phyloP scores from a whole-genome alignment of 2,329 filamentous ascomycete genomes.

The Chaetomiaceae sp. region DNA sequence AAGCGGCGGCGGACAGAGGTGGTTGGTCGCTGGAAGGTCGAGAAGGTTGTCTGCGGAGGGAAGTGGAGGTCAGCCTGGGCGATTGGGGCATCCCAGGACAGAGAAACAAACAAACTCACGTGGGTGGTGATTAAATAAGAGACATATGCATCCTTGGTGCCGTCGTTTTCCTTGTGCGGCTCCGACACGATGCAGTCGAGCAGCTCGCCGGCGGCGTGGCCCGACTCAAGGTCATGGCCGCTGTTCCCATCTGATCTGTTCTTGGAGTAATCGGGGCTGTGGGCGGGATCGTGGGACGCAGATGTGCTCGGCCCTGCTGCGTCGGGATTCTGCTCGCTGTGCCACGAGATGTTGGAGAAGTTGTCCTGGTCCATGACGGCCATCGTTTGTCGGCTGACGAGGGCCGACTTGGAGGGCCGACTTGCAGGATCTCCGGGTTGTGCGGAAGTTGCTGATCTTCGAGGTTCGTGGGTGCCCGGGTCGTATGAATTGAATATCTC shows the following conservation, averaged over 20 bases:
- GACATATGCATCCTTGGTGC: slow-evolving; percentile 93
- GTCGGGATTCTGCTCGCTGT: slow-evolving; percentile 52
- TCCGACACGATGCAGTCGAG: slow-evolving; percentile 79
- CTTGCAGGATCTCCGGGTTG: background rate
- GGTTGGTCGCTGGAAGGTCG: slow-evolving; percentile 78
- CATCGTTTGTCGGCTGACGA: slow-evolving; percentile 31
- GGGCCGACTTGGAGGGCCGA: slow-evolving; percentile 1
- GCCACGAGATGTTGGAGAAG: slow-evolving; percentile 80
- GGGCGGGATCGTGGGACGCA: slow-evolving; percentile 26
- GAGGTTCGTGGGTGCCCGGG: background rate
- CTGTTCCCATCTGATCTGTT: slow-evolving; percentile 39
- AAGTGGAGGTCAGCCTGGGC: background rate
- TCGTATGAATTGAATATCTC: background rate
- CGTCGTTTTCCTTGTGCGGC: slow-evolving; percentile 91
- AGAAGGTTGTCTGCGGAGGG: slow-evolving; percentile 72
- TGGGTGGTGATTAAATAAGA: slow-evolving; percentile 92
- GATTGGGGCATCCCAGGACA: background rate
- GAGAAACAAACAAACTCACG: slow-evolving; percentile 54
- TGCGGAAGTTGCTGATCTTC: background rate
- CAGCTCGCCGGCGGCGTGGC: slow-evolving; percentile 61
- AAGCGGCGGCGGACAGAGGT: slow-evolving; percentile 84
- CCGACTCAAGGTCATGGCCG: slow-evolving; percentile 54
- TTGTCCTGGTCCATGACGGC: slow-evolving; percentile 58
- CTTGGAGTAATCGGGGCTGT: slow-evolving; percentile 33
- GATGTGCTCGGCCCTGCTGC: slow-evolving; percentile 29